These are phyloP conservation scores for Kwoniella heveanensis DNA, from an alignment of 768 basidiomycete species.

Conservation along the genomic window DNA sequence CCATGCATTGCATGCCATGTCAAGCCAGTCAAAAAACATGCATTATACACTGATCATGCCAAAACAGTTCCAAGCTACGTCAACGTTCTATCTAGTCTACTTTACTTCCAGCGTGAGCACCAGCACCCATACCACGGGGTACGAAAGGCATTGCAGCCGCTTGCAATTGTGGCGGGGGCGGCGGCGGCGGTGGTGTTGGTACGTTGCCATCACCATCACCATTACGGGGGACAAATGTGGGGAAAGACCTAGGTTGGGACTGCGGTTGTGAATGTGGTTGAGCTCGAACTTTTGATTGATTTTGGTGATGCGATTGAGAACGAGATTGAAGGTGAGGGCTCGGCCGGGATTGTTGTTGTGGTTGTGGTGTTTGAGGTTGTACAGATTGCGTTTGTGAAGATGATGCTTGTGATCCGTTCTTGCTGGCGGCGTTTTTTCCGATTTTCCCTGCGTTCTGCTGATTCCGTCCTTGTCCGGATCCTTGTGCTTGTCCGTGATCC, in stretches of 20 bases:
- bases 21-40: too few species aligned
- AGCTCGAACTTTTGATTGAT: neutral
- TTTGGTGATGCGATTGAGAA: too few species aligned
- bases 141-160: slow-evolving; percentile 5
- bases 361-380: too few species aligned
- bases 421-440: neutral
- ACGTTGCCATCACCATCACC: too few species aligned
- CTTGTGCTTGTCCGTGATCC: neutral
- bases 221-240: neutral
- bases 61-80: too few species aligned
- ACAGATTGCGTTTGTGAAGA: too few species aligned
- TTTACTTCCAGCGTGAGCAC: too few species aligned
- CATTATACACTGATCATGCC: too few species aligned
- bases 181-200: neutral
- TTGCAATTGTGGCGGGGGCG: slow-evolving; percentile 2
- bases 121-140: neutral
- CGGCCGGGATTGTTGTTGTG: too few species aligned
- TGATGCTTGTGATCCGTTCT: neutral
- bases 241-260: neutral
- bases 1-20: too few species aligned
- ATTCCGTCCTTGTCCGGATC: slow-evolving; percentile 1
- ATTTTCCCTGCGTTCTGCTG: neutral
- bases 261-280: slow-evolving; percentile 3
- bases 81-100: too few species aligned
- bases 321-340: too few species aligned